phyloP scores from a whole-genome alignment of 2,329 filamentous ascomycete genomes.

The Aspergillus proliferans region DNA sequence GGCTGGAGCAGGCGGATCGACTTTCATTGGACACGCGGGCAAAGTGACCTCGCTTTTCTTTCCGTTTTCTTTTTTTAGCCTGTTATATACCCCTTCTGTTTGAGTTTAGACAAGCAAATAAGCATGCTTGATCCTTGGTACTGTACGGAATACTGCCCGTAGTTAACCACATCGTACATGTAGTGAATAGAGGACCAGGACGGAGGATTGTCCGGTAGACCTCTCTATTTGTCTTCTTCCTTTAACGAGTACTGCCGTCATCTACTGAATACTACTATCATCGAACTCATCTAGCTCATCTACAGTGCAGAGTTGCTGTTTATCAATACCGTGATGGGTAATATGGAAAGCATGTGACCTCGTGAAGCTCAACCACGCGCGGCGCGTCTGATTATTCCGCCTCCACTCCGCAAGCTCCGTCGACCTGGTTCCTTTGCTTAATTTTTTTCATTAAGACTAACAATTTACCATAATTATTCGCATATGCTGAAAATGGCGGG shows the following conservation, averaged over 20 bases:
- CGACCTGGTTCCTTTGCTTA: background rate
- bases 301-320: no score
- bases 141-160: no score
- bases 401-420: constrained; percentile 1
- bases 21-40: constrained; percentile 56
- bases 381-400: constrained; percentile 15
- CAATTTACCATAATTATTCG: background rate
- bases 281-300: no score
- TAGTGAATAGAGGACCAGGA: no score
- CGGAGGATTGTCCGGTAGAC: no score
- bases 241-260: no score
- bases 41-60: constrained; percentile 34
- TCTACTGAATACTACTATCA: no score
- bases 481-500: constrained; percentile 21
- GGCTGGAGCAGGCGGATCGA: constrained; percentile 52
- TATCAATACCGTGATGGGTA: no score
- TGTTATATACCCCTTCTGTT: constrained; percentile 7
- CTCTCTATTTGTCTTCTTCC: no score
- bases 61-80: constrained; percentile 6
- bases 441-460: background rate
- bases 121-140: no score
- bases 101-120: no score
- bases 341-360: constrained; percentile 32
- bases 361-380: constrained; percentile 23
- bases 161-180: no score